These are phyloP conservation scores for Coprinopsis cinerea DNA, from an alignment of 768 basidiomycete species.

Conservation along the genomic window DNA sequence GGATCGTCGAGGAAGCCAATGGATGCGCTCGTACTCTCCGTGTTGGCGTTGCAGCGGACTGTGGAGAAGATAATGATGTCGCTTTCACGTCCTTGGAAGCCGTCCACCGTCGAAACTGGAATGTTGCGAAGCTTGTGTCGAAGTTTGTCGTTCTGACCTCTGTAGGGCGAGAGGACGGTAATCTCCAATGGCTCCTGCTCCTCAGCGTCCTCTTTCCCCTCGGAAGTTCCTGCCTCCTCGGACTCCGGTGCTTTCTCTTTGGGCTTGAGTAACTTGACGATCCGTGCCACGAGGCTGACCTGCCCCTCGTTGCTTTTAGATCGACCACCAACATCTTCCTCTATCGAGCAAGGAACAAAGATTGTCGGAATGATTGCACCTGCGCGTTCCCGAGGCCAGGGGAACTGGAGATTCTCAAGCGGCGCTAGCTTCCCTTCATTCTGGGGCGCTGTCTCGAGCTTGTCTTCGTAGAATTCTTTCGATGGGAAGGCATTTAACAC, in stretches of 20 bases:
- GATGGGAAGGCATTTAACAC: constrained; percentile 60
- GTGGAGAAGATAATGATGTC: constrained; percentile 63
- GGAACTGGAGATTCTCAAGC: constrained; percentile 42
- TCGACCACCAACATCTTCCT: constrained; percentile 52
- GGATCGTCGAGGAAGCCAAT: constrained; percentile 63
- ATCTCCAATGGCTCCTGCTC: constrained; percentile 23
- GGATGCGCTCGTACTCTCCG: constrained; percentile 27
- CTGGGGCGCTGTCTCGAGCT: background rate
- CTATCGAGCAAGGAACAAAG: constrained; percentile 50
- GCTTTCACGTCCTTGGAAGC: constrained; percentile 64
- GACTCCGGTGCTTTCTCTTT: too few species aligned
- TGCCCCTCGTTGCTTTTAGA: constrained; percentile 63
- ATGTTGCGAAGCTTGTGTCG: constrained; percentile 32
- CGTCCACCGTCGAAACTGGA: constrained; percentile 47
- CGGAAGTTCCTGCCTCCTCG: too few species aligned
- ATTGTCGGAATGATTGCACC: constrained; percentile 40
- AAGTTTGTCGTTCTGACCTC: constrained; percentile 47
- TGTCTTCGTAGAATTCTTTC: constrained; percentile 43
- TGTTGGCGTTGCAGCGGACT: constrained; percentile 52
- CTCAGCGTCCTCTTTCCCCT: constrained; percentile 12
- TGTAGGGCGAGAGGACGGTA: constrained; percentile 55
- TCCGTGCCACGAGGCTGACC: constrained; percentile 42
- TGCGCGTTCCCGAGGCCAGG: constrained; percentile 45
- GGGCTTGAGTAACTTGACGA: constrained; percentile 37
- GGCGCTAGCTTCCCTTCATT: constrained; percentile 37